Evolutionary conservation across 352 stramenopile genomes (phyloP).

Genomic region (Pythium folliculosum): DNA sequence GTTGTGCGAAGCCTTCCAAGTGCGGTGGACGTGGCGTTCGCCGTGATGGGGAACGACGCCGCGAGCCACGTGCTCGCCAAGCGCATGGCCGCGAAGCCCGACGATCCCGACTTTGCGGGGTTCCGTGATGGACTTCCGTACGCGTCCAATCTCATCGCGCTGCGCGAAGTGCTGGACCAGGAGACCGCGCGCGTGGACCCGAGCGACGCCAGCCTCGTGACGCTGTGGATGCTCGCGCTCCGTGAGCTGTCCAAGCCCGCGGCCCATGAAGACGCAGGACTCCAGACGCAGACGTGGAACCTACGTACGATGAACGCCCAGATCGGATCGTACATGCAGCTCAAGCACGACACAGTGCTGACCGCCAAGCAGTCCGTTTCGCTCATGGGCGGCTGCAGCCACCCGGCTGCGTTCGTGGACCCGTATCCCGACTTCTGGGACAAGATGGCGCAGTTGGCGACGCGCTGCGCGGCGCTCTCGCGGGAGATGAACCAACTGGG

Average conservation of each 20-base stretch:
- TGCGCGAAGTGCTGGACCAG: conserved; percentile 18
- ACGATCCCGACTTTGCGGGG: conserved; percentile 6
- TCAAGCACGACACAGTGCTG: conserved; percentile 31
- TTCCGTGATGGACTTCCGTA: conserved; percentile 29
- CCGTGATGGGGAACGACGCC: conserved; percentile 24
- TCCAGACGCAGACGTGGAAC: conserved; percentile 20
- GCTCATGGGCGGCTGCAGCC: conserved; percentile 21
- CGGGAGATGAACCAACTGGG: background rate
- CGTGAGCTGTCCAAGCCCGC: conserved; percentile 18
- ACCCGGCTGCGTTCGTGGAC: conserved; percentile 26
- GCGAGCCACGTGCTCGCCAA: conserved; percentile 14
- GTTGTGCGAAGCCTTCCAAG: conserved; percentile 24
- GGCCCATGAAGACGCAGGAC: background rate
- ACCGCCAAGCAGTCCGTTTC: conserved; percentile 29
- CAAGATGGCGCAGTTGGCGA: conserved; percentile 23
- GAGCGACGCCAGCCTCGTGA: conserved; percentile 10
- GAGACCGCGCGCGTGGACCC: conserved; percentile 8
- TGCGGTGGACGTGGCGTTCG: conserved; percentile 26
- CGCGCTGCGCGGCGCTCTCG: background rate
- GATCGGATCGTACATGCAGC: conserved; percentile 25
- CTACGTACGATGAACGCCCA: conserved; percentile 26
- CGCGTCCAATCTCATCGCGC: conserved; percentile 24
- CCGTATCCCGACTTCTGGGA: conserved; percentile 27
- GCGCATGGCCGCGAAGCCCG: conserved; percentile 11
- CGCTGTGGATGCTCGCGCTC: conserved; percentile 23